Conservation (phyloP, 2,329 filamentous ascomycete species). For the Ascochyta clinopodiicola region DNA sequence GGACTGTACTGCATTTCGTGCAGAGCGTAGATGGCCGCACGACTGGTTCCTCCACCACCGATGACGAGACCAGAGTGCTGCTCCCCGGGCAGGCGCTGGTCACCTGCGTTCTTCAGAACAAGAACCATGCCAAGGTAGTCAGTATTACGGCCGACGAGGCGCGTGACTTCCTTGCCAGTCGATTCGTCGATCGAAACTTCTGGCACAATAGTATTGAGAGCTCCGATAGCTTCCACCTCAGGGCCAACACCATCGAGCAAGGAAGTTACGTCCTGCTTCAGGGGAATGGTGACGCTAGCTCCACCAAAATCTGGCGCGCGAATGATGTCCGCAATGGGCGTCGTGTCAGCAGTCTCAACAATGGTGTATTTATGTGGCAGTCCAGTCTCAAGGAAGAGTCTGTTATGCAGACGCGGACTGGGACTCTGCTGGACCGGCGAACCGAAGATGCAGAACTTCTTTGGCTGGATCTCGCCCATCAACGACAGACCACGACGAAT, state of each 20-base stretch:
- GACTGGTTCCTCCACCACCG: conserved; percentile 88
- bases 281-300: conserved; percentile 91
- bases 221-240: conserved; percentile 82
- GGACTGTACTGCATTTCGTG: conserved; percentile 82
- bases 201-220: conserved; percentile 91
- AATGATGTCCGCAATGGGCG: conserved; percentile 68
- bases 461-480: conserved; percentile 77
- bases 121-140: conserved; percentile 94
- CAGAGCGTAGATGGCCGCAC: conserved; percentile 88
- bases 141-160: conserved; percentile 86
- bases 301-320: conserved; percentile 80
- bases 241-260: conserved; percentile 80
- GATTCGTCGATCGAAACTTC: conserved; percentile 46
- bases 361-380: conserved; percentile 83
- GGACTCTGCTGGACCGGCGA: conserved; percentile 81
- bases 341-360: conserved; percentile 73
- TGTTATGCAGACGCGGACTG: conserved; percentile 89
- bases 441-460: conserved; percentile 86
- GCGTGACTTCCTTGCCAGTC: conserved; percentile 52
- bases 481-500: conserved; percentile 81
- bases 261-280: conserved; percentile 87
- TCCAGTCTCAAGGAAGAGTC: conserved; percentile 76
- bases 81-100: conserved; percentile 41
- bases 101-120: conserved; percentile 73
- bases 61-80: conserved; percentile 75